Conservation (phyloP, 2,329 filamentous ascomycete species). For the Ceratocystis albifundus region DNA sequence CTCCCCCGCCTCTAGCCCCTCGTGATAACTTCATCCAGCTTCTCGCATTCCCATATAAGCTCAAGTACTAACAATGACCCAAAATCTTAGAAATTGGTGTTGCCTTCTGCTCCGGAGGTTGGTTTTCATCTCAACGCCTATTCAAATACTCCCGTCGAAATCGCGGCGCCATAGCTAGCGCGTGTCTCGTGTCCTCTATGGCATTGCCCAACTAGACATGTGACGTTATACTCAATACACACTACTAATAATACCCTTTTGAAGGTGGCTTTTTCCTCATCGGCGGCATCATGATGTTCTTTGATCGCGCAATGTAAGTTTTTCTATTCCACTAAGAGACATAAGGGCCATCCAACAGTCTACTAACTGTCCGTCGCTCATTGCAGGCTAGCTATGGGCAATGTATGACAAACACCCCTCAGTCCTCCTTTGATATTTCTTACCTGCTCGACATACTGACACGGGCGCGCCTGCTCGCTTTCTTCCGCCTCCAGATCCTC, state of each 20-base stretch:
- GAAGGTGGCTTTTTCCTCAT: constrained; percentile 88
- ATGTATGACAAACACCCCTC: constrained; percentile 44
- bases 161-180: neutral
- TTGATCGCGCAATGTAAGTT: constrained; percentile 84
- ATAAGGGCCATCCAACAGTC: neutral
- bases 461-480: constrained; percentile 20
- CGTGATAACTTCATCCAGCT: neutral
- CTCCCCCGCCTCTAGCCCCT: no score
- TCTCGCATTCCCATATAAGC: neutral
- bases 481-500: constrained; percentile 56
- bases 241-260: neutral
- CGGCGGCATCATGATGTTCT: constrained; percentile 90
- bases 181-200: neutral
- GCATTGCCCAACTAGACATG: neutral
- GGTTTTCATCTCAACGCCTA: constrained; percentile 29
- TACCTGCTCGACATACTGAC: constrained; percentile 18
- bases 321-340: neutral
- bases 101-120: constrained; percentile 95
- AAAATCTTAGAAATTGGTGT: constrained; percentile 73
- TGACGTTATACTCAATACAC: neutral
- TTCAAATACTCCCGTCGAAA: neutral
- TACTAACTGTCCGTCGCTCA: constrained; percentile 5
- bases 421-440: constrained; percentile 16
- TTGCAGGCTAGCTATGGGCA: constrained; percentile 86
- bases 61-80: constrained; percentile 25